A percentile compares a stretch with the other conserved stretches of the same genome.
These are phyloP conservation scores for Vaucheria bursata DNA, from an alignment of 352 stramenopile species.

Conservation along the genomic window DNA sequence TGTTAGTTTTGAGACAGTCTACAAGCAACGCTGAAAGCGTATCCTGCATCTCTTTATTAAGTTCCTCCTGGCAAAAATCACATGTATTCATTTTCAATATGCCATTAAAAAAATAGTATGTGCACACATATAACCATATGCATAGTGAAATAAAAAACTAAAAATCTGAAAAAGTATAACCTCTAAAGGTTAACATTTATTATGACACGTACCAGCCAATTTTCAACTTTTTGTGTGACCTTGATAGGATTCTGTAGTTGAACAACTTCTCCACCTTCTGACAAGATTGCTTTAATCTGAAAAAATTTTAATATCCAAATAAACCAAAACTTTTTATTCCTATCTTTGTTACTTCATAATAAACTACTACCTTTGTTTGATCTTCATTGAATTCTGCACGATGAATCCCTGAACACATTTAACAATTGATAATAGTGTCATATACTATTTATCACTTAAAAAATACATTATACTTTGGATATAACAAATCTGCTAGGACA, in stretches of 20 bases:
- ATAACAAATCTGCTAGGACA: not conserved
- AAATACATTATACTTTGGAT: not conserved
- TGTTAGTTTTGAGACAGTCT: constrained; percentile 62
- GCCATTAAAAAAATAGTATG: not conserved
- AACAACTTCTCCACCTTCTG: constrained; percentile 60
- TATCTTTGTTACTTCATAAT: not conserved
- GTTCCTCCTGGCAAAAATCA: constrained; percentile 52
- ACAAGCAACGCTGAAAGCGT: constrained; percentile 69
- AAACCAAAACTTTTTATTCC: not conserved
- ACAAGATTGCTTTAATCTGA: constrained; percentile 76
- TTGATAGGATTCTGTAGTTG: constrained; percentile 64
- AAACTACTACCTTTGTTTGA: constrained; percentile 40
- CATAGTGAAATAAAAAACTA: not conserved
- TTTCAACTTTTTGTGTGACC: constrained; percentile 77
- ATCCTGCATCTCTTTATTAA: constrained; percentile 76
- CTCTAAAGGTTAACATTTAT: not conserved
- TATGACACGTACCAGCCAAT: constrained; percentile 63
- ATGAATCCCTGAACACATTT: constrained; percentile 58
- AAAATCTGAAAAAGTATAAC: not conserved
- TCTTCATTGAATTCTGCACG: constrained; percentile 74
- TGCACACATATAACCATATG: not conserved
- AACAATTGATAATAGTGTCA: not conserved
- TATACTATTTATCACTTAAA: not conserved
- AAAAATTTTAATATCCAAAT: not conserved
- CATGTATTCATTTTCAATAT: not conserved